A percentile compares a stretch with the other conserved stretches of the same genome.
phyloP scores from a whole-genome alignment of 176 grass and related monocot genomes.

The Avena eriantha region DNA sequence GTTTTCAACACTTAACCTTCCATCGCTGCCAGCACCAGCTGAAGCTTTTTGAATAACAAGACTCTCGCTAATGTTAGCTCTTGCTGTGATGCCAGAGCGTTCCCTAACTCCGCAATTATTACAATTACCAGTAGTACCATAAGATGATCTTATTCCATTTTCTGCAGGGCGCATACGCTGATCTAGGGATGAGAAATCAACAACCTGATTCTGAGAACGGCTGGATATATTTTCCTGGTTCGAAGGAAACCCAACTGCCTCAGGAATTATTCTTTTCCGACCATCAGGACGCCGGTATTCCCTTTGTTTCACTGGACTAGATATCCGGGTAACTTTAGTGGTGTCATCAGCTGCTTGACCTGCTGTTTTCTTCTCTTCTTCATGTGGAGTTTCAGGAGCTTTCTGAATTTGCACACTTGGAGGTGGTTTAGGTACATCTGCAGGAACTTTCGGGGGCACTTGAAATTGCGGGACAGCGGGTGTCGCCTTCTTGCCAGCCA shows the following conservation, averaged over 20 bases:
- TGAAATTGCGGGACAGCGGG: slow-evolving; percentile 60
- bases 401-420: slow-evolving; percentile 59
- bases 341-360: slow-evolving; percentile 52
- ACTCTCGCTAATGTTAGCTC: slow-evolving; percentile 75
- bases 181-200: slow-evolving; percentile 74
- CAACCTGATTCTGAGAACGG: slow-evolving; percentile 51
- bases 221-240: slow-evolving; percentile 73
- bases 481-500: slow-evolving; percentile 56
- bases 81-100: slow-evolving; percentile 77
- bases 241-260: slow-evolving; percentile 89
- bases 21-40: slow-evolving; percentile 44
- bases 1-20: slow-evolving; percentile 65
- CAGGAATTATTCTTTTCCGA: slow-evolving; percentile 96
- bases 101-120: slow-evolving; percentile 67
- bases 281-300: slow-evolving; percentile 95
- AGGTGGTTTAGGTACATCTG: slow-evolving; percentile 51
- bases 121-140: slow-evolving; percentile 49
- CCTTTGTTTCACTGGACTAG: slow-evolving; percentile 94
- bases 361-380: slow-evolving; percentile 63
- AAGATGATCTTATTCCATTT: slow-evolving; percentile 66
- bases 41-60: slow-evolving; percentile 86
- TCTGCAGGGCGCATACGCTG: slow-evolving; percentile 47
- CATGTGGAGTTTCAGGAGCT: slow-evolving; percentile 59
- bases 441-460: slow-evolving; percentile 53
- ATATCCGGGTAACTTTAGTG: slow-evolving; percentile 59